phyloP scores from a whole-genome alignment of 2,329 filamentous ascomycete genomes.

The Colletotrichum sp. region DNA sequence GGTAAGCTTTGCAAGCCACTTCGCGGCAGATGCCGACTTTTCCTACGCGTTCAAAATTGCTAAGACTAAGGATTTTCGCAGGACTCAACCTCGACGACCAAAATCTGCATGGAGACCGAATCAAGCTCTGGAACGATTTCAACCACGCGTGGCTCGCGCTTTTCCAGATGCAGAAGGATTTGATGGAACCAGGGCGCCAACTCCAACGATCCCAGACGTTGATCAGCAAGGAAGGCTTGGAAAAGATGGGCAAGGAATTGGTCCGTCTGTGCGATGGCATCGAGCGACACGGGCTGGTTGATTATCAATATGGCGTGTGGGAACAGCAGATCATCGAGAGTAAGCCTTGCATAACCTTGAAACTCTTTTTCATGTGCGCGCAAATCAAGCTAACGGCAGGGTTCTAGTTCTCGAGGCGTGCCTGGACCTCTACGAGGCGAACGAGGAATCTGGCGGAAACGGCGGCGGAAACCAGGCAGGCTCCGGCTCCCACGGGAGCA shows the following conservation, averaged over 20 bases:
- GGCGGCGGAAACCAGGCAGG: conserved; percentile 22
- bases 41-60: neutral
- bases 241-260: conserved; percentile 82
- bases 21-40: neutral
- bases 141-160: conserved; percentile 90
- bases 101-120: conserved; percentile 73
- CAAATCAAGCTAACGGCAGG: neutral
- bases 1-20: conserved; percentile 44
- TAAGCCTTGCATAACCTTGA: conserved; percentile 50
- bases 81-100: conserved; percentile 86
- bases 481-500: conserved; percentile 16
- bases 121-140: conserved; percentile 92
- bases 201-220: conserved; percentile 65
- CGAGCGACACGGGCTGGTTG: conserved; percentile 91
- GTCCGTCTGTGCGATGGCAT: conserved; percentile 84
- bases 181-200: conserved; percentile 66
- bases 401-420: conserved; percentile 40
- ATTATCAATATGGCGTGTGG: conserved; percentile 97
- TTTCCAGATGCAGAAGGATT: conserved; percentile 82
- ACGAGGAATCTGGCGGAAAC: conserved; percentile 38
- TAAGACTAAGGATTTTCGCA: conserved; percentile 39
- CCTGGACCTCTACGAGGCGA: conserved; percentile 50
- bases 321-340: conserved; percentile 89
- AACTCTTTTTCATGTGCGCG: neutral
- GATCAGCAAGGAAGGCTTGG: conserved; percentile 71